phyloP scores from a whole-genome alignment of 208 protist genomes.

The Wallacemonas sp. region DNA sequence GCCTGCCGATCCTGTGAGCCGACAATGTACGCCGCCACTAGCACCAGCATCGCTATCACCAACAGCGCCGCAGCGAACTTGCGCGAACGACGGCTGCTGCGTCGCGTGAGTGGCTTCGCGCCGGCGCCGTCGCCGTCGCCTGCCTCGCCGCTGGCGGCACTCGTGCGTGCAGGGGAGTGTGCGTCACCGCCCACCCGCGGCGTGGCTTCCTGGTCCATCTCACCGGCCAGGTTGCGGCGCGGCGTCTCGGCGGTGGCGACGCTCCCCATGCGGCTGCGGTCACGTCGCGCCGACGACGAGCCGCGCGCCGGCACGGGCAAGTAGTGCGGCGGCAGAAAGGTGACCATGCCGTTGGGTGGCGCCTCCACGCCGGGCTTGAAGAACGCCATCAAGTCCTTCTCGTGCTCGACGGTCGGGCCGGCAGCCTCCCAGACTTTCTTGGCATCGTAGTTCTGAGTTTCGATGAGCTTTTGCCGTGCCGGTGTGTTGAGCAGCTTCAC shows the following conservation, averaged over 20 bases:
- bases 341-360: constrained; percentile 35
- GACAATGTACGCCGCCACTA: not conserved
- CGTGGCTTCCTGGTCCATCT: constrained; percentile 3
- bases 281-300: not conserved
- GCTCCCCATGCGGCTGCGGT: constrained; percentile 1
- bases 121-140: not conserved
- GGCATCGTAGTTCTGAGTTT: constrained; percentile 4
- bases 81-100: not conserved
- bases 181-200: too few species aligned
- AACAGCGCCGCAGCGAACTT: constrained; percentile 11
- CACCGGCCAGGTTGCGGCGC: not conserved
- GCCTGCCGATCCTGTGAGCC: not conserved
- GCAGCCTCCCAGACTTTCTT: constrained; percentile 13
- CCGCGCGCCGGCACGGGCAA: constrained; percentile 15
- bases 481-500: constrained; percentile 27
- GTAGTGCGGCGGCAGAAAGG: constrained; percentile 35
- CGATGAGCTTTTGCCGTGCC: constrained; percentile 3
- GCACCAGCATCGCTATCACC: constrained; percentile 13
- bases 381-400: constrained; percentile 39
- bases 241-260: constrained; percentile 1
- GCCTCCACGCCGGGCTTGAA: constrained; percentile 28
- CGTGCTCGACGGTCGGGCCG: constrained; percentile 31
- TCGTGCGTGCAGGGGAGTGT: too few species aligned
- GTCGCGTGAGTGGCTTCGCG: not conserved
- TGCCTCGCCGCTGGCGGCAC: not conserved